Evolutionary conservation across 768 basidiomycete species (phyloP), one percentile per base, ranked within the genome.

Genomic region (Suillus tomentosus): DNA sequence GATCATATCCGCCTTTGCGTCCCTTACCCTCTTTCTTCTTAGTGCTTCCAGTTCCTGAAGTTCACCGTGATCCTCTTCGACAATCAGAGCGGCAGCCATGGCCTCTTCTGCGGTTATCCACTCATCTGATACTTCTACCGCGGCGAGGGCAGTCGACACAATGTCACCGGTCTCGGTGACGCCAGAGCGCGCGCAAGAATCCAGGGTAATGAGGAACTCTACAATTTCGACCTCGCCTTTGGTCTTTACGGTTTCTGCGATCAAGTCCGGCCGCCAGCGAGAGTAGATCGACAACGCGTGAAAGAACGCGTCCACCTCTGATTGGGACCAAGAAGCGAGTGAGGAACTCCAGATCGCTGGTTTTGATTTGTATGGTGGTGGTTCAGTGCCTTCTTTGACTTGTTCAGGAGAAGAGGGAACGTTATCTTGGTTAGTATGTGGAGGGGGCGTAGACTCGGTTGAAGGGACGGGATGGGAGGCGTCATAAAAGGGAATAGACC

Each of bases 231-330:
- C 75, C 10, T 84, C 79, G 15, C 80, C 84, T 76, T 90, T 92
- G 24, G 88, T 87, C 64, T 80, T 79, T n/a, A 94, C 78, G 57
- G 82, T 82, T 6, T 78, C 80, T 0, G 91, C 86, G 58, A 95
- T 89, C 55, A 94, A 81, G 73, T 95, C 94, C 0, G 92, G 90
- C 24, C 91, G 78, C 50, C 90, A 80, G 31, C 90, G 83, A 22
- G 92, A 94, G 74, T 90, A 78, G 2, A 87, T 73, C 34, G 82
- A 75, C 24, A 95, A 74, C 0, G 84, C 88, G 72, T 85, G 88
- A 73, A 94, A 95, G 76, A 95, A 92, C 0, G 71, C 67, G 34
- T 86, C 80, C 65, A 90, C 89, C 70, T 95, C 94, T n/a, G 76
- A 67, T 1, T 81, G 72, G 4, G 88, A 86, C 93, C 93, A 95